Conservation (phyloP, 2,329 filamentous ascomycete genomes). For the Phialemoniopsis sp. region DNA sequence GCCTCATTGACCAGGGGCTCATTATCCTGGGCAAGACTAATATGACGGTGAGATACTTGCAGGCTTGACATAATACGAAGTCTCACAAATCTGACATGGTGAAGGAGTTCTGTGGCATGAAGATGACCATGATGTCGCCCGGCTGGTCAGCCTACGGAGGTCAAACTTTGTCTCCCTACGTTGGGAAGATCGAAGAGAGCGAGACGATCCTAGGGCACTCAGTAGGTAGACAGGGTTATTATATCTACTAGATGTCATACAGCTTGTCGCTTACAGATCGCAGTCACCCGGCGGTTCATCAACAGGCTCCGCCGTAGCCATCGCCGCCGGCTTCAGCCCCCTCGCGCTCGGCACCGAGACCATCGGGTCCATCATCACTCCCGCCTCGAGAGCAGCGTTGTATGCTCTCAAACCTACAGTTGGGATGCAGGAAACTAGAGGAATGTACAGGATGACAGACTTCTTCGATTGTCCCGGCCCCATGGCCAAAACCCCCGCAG, state of each 20-base stretch:
- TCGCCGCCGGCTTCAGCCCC: constrained; percentile 22
- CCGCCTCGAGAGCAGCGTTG: constrained; percentile 12
- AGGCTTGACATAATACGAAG: neutral
- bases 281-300: constrained; percentile 25
- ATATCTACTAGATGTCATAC: too few relatives aligned
- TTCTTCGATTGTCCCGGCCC: constrained; percentile 4
- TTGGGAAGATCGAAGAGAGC: constrained; percentile 12
- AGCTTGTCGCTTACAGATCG: neutral
- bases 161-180: constrained; percentile 14
- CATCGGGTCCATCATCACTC: constrained; percentile 20
- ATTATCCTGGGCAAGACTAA: constrained; percentile 20
- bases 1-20: too few relatives aligned
- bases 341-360: constrained; percentile 26
- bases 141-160: constrained; percentile 18
- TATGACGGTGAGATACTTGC: constrained; percentile 12
- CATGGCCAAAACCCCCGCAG: constrained; percentile 1
- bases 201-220: constrained; percentile 2
- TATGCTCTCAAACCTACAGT: constrained; percentile 20
- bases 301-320: constrained; percentile 24
- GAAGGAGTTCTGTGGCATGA: constrained; percentile 8
- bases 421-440: constrained; percentile 1
- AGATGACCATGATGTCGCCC: constrained; percentile 10
- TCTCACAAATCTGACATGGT: neutral
- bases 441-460: neutral
- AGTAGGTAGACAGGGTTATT: too few relatives aligned